Conservation (phyloP, 306 rosid genomes). For the Glycine soja region DNA sequence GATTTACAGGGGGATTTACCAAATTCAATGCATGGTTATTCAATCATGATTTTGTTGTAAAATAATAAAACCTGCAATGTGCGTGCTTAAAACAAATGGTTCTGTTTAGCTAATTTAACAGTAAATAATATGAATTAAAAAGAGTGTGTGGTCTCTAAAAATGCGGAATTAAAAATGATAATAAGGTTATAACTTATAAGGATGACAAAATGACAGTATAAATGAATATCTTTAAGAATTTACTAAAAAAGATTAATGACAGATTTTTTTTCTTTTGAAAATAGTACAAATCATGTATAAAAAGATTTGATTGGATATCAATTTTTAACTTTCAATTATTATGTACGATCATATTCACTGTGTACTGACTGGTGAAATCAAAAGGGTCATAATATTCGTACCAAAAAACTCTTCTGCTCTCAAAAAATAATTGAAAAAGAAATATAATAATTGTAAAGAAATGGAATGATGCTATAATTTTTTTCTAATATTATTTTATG, state of each 20-base stretch:
- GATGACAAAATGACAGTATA: no score
- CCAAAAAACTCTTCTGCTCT: not conserved
- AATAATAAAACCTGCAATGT: no score
- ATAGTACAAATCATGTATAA: not conserved
- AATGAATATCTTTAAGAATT: no score
- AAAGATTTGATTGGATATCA: not conserved
- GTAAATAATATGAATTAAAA: not conserved
- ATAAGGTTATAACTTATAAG: no score
- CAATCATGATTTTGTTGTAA: not conserved
- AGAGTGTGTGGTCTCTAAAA: no score
- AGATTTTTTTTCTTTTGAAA: no score
- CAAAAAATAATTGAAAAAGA: not conserved
- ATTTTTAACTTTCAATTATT: not conserved
- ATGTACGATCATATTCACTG: not conserved
- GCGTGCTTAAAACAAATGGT: no score
- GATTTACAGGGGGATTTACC: conserved; percentile 50
- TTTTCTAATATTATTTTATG: no score
- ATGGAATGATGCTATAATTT: no score
- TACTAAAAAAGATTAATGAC: no score
- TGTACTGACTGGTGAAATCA: not conserved
- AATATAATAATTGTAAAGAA: not conserved
- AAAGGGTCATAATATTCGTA: not conserved
- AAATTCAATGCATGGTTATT: conserved; percentile 13
- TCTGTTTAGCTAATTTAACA: not conserved
- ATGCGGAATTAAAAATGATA: no score